A percentile compares a stretch with the other conserved stretches of the same genome.
Evolutionary conservation across 371 early-diverging fungal genomes (phyloP).

Genomic region (Mortierella sp.): DNA sequence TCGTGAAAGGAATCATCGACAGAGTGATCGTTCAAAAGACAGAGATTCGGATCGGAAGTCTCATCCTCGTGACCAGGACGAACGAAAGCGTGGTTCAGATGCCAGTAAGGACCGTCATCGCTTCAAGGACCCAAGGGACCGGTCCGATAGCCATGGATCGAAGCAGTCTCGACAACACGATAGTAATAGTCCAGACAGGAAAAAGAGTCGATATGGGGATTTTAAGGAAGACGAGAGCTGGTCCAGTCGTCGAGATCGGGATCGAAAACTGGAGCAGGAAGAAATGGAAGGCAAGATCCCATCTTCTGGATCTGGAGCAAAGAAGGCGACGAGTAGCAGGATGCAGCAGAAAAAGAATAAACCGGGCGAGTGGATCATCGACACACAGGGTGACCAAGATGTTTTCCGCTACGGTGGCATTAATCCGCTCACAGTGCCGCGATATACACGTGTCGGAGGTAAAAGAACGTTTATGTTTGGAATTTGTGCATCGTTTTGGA

Average conservation of each 20-base stretch:
- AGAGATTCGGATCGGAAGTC: slow-evolving; percentile 12
- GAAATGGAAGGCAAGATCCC: neutral
- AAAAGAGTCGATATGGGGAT: slow-evolving; percentile 18
- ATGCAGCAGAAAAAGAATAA: slow-evolving; percentile 27
- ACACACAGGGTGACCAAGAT: slow-evolving; percentile 58
- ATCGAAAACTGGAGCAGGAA: slow-evolving; percentile 6
- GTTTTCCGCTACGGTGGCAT: slow-evolving; percentile 57
- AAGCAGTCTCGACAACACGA: slow-evolving; percentile 1
- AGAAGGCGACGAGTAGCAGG: too few relatives aligned
- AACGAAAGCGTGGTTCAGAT: slow-evolving; percentile 5
- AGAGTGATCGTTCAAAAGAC: slow-evolving; percentile 7
- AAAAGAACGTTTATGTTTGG: slow-evolving; percentile 7
- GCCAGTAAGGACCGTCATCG: slow-evolving; percentile 10
- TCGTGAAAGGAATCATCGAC: slow-evolving; percentile 10
- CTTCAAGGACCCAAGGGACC: neutral
- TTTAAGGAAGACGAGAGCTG: slow-evolving; percentile 7
- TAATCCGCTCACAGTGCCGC: slow-evolving; percentile 52
- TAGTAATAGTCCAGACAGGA: slow-evolving; percentile 31
- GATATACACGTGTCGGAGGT: slow-evolving; percentile 58
- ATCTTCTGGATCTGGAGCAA: neutral
- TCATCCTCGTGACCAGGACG: slow-evolving; percentile 1
- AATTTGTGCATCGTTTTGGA: too few relatives aligned
- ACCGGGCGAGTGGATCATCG: slow-evolving; percentile 42
- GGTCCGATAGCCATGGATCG: slow-evolving; percentile 7
- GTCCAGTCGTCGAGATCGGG: slow-evolving; percentile 23